Evolutionary conservation across 2,329 filamentous ascomycete genomes (phyloP).

Genomic region (Diaporthe ilicicola): DNA sequence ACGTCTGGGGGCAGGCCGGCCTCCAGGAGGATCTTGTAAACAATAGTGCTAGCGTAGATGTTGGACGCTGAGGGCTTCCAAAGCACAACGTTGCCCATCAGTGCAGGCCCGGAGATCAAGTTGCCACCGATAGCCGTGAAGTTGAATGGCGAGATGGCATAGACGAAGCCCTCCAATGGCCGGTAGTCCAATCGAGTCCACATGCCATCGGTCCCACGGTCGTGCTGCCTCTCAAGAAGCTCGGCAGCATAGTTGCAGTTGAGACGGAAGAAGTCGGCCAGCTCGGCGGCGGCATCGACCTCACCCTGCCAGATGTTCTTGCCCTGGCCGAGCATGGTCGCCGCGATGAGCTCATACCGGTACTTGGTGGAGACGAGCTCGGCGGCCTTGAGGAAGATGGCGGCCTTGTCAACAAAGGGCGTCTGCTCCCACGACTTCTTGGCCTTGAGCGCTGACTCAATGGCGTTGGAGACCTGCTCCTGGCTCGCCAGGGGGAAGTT

Average conservation of each 20-base stretch:
- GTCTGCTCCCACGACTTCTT: slow-evolving; percentile 86
- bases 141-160: slow-evolving; percentile 94
- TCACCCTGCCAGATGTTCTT: slow-evolving; percentile 99
- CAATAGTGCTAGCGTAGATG: slow-evolving; percentile 88
- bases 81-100: slow-evolving; percentile 93
- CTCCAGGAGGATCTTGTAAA: slow-evolving; percentile 90
- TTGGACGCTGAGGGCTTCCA: slow-evolving; percentile 96
- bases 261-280: slow-evolving; percentile 92
- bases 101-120: slow-evolving; percentile 81
- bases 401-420: slow-evolving; percentile 89
- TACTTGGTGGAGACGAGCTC: slow-evolving; percentile 93
- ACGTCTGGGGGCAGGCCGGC: slow-evolving; percentile 89
- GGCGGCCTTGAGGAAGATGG: slow-evolving; percentile 94
- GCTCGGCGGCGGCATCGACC: slow-evolving; percentile 95
- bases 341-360: slow-evolving; percentile 94
- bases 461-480: slow-evolving; percentile 79
- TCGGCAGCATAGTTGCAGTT: slow-evolving; percentile 95
- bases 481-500: slow-evolving; percentile 46
- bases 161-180: slow-evolving; percentile 93
- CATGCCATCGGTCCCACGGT: slow-evolving; percentile 81
- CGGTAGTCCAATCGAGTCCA: slow-evolving; percentile 95
- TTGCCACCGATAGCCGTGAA: slow-evolving; percentile 96
- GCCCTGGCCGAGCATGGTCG: slow-evolving; percentile 94
- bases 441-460: slow-evolving; percentile 82
- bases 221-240: slow-evolving; percentile 86